Conservation (phyloP, 202 grass and related monocot genomes). For the Cymbopogon flexuosus region DNA sequence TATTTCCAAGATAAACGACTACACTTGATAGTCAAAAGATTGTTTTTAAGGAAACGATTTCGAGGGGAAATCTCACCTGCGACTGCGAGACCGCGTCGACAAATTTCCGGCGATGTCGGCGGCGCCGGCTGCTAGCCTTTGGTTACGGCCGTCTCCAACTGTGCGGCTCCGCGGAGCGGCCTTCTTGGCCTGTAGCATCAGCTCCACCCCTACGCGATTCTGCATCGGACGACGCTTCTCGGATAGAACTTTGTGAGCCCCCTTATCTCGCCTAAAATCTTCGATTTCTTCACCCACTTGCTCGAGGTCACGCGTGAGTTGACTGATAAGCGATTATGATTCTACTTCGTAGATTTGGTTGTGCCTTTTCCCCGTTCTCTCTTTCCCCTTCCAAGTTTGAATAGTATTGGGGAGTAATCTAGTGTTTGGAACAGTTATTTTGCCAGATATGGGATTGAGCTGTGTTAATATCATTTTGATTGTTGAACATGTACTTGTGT, state of each 20-base stretch:
- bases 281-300: neutral
- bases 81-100: neutral
- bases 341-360: neutral
- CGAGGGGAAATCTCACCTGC: neutral
- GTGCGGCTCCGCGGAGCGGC: neutral
- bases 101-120: constrained; percentile 33
- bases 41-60: neutral
- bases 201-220: neutral
- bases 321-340: no score
- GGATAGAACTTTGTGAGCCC: constrained; percentile 34
- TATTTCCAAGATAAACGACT: neutral
- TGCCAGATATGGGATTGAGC: neutral
- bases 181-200: neutral
- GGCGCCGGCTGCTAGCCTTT: constrained; percentile 1
- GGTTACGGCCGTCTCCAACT: neutral
- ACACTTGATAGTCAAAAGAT: neutral
- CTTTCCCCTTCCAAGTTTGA: neutral
- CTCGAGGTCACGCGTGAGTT: neutral
- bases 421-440: neutral
- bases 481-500: neutral
- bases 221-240: constrained; percentile 17
- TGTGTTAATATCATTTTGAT: neutral
- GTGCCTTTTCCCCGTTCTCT: neutral
- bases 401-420: neutral
- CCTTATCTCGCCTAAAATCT: constrained; percentile 7